Evolutionary conservation across 2,329 filamentous ascomycete species (phyloP), one percentile per base, ranked within the genome.

Genomic region (Leptoxyphium fumago): DNA sequence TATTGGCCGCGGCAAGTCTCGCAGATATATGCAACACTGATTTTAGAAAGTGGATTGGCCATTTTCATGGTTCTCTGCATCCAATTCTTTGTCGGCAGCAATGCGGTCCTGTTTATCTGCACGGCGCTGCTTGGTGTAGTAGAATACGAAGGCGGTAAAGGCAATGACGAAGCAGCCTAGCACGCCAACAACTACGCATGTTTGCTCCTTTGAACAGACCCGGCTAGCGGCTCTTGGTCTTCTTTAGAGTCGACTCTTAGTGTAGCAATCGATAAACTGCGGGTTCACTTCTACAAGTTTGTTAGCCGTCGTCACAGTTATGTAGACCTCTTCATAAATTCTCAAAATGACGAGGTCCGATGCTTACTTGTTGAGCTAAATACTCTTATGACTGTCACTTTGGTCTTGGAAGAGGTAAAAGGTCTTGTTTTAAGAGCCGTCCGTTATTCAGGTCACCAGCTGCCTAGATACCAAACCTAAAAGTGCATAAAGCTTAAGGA

Each of bases 381-480:
- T 72, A 59, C 68, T 70, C 40, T 59, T 41, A 45, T 50, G 65
- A 44, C 49, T 57, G 39, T 66, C 66, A 11, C 55, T 58, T 18
- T 53, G 50, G 52, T 68, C 66, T 45, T 54, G 52, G 48, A 65
- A 69, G 42, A 51, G 51, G 50, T 69, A 69, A 32, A 55, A 50
- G 41, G 53, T 62, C 21, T 59, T 60, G 44, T 60, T 61, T 34
- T 52, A 53, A 44, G 53, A 55, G 44, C 48, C 55, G 46, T 65
- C 61, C 36, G 52, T 53, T 34, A 64, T 77, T 81, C 1, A 84
- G 67, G 62, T 95, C 91, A 52, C 91, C 91, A 57, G 86, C 91
- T 44, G 86, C 80, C 91, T 91, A 98, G 52, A 82, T 78, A 43
- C 80, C 80, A 14, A 84, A 59, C 36, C 74, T 76, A 41, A 84